Percentiles rank a stretch among this genome's conserved stretches.
Conservation (phyloP, 495 filamentous ascomycete genomes). For the Viridothelium virens region DNA sequence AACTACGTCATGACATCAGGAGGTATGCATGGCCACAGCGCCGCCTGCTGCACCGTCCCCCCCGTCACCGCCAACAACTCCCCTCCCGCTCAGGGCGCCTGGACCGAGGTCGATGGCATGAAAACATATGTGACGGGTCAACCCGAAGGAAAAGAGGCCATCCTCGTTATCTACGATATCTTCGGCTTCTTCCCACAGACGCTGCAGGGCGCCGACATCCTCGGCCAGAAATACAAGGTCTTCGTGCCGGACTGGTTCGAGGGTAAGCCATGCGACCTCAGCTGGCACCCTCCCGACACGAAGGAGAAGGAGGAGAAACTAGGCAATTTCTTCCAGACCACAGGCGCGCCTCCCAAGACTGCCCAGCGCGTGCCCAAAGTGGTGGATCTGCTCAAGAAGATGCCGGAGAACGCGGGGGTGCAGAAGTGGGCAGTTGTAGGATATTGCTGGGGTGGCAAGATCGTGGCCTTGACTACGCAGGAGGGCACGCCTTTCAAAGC, state of each 20-base stretch:
- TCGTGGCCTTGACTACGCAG: conserved; percentile 52
- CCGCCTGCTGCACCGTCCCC: conserved; percentile 65
- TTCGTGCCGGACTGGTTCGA: conserved; percentile 66
- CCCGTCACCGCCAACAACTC: conserved; percentile 57
- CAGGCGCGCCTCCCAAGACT: conserved; percentile 55
- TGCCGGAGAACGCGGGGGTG: conserved; percentile 46
- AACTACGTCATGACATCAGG: conserved; percentile 23
- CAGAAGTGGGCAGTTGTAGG: conserved; percentile 81
- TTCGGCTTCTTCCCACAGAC: conserved; percentile 67
- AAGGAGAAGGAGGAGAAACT: conserved; percentile 72
- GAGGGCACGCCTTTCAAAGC: conserved; percentile 59
- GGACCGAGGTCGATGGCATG: conserved; percentile 45
- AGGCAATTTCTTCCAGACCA: conserved; percentile 65
- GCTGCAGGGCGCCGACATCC: conserved; percentile 60
- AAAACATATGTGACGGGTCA: conserved; percentile 66
- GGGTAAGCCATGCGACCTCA: conserved; percentile 48
- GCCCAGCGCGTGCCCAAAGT: conserved; percentile 56
- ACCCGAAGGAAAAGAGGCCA: conserved; percentile 47
- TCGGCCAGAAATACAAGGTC: conserved; percentile 55
- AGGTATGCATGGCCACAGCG: conserved; percentile 28
- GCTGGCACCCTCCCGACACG: conserved; percentile 69
- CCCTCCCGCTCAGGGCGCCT: conserved; percentile 52
- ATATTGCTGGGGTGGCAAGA: conserved; percentile 85
- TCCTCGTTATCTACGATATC: conserved; percentile 62
- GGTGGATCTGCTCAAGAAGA: conserved; percentile 49